Evolutionary conservation across 2,329 filamentous ascomycete genomes (phyloP).

Genomic region (Lachnellula hyalina): DNA sequence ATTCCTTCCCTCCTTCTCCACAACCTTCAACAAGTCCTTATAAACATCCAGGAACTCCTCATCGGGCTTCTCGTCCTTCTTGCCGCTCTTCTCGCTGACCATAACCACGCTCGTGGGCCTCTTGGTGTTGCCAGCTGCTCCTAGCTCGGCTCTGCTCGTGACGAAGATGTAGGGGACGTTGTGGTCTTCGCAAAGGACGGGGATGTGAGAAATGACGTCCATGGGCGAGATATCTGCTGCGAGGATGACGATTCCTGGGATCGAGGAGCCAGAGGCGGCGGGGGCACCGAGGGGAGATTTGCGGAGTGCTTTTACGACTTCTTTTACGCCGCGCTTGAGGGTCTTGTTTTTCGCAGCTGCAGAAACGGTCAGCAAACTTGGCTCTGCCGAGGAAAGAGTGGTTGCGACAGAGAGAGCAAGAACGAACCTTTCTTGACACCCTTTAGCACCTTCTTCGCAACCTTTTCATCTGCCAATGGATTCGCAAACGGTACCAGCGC

Average conservation of each 20-base stretch:
- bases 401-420: background rate
- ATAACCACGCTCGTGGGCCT: slow-evolving; percentile 94
- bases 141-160: slow-evolving; percentile 84
- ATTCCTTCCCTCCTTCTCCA: slow-evolving; percentile 59
- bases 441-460: slow-evolving; percentile 60
- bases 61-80: slow-evolving; percentile 41
- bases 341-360: slow-evolving; percentile 91
- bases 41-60: slow-evolving; percentile 61
- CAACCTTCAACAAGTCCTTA: slow-evolving; percentile 59
- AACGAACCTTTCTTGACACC: slow-evolving; percentile 52
- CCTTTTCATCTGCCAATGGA: slow-evolving; percentile 76
- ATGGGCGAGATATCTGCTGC: slow-evolving; percentile 96
- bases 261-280: slow-evolving; percentile 44
- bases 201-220: slow-evolving; percentile 98
- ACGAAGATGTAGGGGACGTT: slow-evolving; percentile 97
- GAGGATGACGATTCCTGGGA: slow-evolving; percentile 76
- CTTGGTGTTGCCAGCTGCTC: slow-evolving; percentile 91
- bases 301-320: slow-evolving; percentile 96
- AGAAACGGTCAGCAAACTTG: slow-evolving; percentile 14
- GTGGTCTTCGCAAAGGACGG: slow-evolving; percentile 97
- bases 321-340: slow-evolving; percentile 96
- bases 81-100: slow-evolving; percentile 56
- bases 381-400: background rate
- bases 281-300: slow-evolving; percentile 74
- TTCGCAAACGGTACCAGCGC: slow-evolving; percentile 79